A percentile compares a stretch with the other conserved stretches of the same genome.
Evolutionary conservation across 2,329 filamentous ascomycete species (phyloP).

Genomic region (Neofusicoccum kwambonambiense): DNA sequence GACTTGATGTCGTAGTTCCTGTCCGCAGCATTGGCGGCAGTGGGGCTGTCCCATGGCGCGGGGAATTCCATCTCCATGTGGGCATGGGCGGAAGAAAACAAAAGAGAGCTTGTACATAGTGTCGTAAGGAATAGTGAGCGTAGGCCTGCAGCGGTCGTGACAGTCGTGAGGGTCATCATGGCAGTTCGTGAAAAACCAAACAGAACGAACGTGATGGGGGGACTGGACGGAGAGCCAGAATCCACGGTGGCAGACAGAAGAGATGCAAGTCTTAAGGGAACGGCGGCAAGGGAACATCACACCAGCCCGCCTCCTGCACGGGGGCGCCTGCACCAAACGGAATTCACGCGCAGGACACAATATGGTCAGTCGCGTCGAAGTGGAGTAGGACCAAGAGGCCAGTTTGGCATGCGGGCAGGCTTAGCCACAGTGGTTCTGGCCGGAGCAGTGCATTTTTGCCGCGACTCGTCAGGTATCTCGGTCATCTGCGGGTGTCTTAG

Average conservation of each 20-base stretch:
- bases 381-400: conserved; percentile 10
- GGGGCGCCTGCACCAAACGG: background rate
- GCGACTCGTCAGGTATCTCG: background rate
- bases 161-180: conserved; percentile 6
- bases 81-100: conserved; percentile 18
- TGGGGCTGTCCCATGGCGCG: conserved; percentile 53
- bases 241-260: background rate
- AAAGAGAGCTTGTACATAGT: conserved; percentile 4
- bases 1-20: conserved; percentile 72
- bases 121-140: conserved; percentile 11
- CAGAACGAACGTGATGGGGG: conserved; percentile 14
- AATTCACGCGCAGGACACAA: conserved; percentile 11
- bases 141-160: background rate
- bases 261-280: conserved; percentile 16
- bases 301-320: background rate
- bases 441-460: conserved; percentile 4
- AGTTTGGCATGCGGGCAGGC: background rate
- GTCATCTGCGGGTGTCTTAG: conserved; percentile 1
- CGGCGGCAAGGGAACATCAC: conserved; percentile 10
- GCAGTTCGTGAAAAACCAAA: background rate
- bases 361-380: conserved; percentile 1
- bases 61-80: conserved; percentile 60
- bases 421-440: conserved; percentile 13
- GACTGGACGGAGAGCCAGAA: background rate
- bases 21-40: conserved; percentile 42